Evolutionary conservation across 1,139 yeast genomes (phyloP), one percentile per base, ranked within the genome.

Genomic region (Protomyces pachydermus): DNA sequence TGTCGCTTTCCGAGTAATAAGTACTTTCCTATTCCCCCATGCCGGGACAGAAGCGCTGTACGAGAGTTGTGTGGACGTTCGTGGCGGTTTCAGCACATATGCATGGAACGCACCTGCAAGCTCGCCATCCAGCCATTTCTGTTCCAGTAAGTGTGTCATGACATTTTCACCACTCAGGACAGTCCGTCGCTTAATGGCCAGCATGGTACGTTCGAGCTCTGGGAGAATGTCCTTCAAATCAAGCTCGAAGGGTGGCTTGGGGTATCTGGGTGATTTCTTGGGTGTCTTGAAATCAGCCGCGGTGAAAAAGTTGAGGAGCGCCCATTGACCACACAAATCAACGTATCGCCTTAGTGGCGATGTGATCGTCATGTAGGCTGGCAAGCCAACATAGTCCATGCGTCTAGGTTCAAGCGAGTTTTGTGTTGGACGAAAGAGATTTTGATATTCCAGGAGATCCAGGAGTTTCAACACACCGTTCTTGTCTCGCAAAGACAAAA

Each of bases 271-370:
- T 14, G 16, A 14, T 38, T 38, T 16, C 5, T 3, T 38, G n/a
- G 16, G 16, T 14, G 3, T 16, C 5, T n/a, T 6, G 8, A 10
- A 18, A 42, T 18, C 23, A n/a, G 48, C 3, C 16, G 25, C 25
- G 5, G 14, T 42, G 10, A 16, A 42, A 10, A 16, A 18, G 12
- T 42, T n/a, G 25, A 10, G 23, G 9, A 42, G 48, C 6, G 48
- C 48, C 82, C 93, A 83, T 71, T 91, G 97, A 69, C 86, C 85
- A 5, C 91, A 73, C 70, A 91, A 76, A 74, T 93, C 98, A n/a
- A 86, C 85, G 70, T 83, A 87, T 69, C 98, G 78, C 74, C 98
- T 79, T 68, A 93, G 79, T 1, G 98, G 98, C 0, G 97, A 91
- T 0, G 98, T 91, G 2, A 88, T 85, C 48, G 90, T 88, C 6